Percentiles rank a stretch among this genome's conserved stretches.
These are phyloP conservation scores for Botrytis fragariae DNA, from an alignment of 2,329 filamentous ascomycete genomes.

Conservation along the genomic window DNA sequence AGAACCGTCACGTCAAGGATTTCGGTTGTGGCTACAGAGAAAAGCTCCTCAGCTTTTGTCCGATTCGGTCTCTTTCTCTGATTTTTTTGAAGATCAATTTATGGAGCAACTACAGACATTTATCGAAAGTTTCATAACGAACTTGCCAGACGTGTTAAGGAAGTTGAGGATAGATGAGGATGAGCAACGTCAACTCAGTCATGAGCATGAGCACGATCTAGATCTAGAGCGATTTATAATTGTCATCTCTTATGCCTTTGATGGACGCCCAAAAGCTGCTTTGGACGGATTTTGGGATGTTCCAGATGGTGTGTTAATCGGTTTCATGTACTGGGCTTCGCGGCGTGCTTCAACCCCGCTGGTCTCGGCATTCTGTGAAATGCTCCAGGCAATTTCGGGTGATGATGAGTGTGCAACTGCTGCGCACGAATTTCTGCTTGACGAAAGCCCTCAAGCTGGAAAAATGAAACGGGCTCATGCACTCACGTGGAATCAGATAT, in stretches of 20 bases:
- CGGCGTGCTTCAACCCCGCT: constrained; percentile 92
- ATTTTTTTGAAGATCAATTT: constrained; percentile 68
- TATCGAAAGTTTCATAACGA: constrained; percentile 88
- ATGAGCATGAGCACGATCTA: constrained; percentile 63
- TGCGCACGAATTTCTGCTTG: constrained; percentile 84
- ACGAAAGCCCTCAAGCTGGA: constrained; percentile 73
- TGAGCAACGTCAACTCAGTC: constrained; percentile 70
- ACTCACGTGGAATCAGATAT: constrained; percentile 89
- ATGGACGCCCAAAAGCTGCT: constrained; percentile 78
- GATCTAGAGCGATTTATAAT: constrained; percentile 88
- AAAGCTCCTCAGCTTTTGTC: constrained; percentile 68
- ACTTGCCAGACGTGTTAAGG: constrained; percentile 88
- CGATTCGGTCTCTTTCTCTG: constrained; percentile 67
- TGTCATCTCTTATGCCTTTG: constrained; percentile 88
- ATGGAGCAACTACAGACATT: constrained; percentile 84
- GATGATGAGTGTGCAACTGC: constrained; percentile 79
- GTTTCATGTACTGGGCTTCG: constrained; percentile 97
- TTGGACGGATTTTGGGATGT: constrained; percentile 84
- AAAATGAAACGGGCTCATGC: constrained; percentile 81
- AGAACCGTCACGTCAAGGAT: constrained; percentile 77
- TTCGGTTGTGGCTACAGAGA: constrained; percentile 79
- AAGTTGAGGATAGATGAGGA: constrained; percentile 87
- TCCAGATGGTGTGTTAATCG: constrained; percentile 86
- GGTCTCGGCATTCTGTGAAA: constrained; percentile 93
- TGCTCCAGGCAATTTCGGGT: constrained; percentile 83